phyloP scores from a whole-genome alignment of 805 yeast species.

The Naumovozyma dairenensis region DNA sequence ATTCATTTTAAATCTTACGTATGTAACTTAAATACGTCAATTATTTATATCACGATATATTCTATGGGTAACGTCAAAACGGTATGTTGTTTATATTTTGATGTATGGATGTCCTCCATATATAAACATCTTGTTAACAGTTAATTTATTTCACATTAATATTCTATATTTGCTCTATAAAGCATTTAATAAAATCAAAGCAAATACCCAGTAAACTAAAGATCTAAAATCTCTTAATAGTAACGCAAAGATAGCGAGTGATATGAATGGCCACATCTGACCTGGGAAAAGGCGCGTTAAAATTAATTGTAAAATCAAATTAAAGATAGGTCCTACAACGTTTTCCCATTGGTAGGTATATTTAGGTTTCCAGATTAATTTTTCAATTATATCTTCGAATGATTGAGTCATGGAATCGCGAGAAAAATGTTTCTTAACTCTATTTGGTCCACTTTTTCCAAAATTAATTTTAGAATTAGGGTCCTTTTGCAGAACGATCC shows the following conservation, averaged over 20 bases:
- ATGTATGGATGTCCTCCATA: no score
- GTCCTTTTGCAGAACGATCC: conserved; percentile 22
- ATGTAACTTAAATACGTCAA: no score
- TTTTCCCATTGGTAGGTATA: conserved; percentile 26
- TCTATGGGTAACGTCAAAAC: no score
- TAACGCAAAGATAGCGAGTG: conserved; percentile 7
- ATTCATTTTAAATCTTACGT: no score
- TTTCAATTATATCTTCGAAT: conserved; percentile 30
- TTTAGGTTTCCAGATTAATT: conserved; percentile 19
- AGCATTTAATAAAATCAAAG: not conserved
- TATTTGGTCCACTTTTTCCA: conserved; percentile 24
- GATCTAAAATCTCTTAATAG: not conserved
- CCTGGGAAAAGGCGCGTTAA: conserved; percentile 6
- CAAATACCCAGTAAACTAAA: not conserved
- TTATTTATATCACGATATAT: no score
- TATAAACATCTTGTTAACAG: no score
- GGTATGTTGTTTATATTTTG: no score
- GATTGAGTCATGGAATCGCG: conserved; percentile 32
- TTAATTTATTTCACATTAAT: no score
- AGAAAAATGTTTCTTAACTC: conserved; percentile 29
- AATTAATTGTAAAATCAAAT: conserved; percentile 11
- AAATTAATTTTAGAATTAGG: conserved; percentile 12
- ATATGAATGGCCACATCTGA: conserved; percentile 11
- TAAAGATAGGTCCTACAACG: conserved; percentile 6
- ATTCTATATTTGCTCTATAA: not conserved